Evolutionary conservation across 2,329 filamentous ascomycete species (phyloP).

Genomic region (Bipolaris sorokiniana): DNA sequence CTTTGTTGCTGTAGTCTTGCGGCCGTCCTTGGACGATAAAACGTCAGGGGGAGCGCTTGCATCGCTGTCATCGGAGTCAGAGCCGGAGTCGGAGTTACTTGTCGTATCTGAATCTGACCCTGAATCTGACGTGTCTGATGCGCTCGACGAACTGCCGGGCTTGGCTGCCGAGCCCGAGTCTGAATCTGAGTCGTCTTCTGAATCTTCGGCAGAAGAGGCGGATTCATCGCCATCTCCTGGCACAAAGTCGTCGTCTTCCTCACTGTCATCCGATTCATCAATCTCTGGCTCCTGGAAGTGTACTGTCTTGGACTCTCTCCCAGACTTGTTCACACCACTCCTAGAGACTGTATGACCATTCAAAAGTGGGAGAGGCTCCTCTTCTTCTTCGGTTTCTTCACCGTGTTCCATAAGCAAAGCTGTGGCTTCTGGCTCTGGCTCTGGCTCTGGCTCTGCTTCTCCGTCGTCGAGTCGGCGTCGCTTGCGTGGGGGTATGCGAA

Average conservation of each 20-base stretch:
- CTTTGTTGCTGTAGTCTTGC: slow-evolving; percentile 4
- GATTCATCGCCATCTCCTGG: slow-evolving; percentile 25
- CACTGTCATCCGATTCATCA: slow-evolving; percentile 19
- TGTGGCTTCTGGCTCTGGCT: slow-evolving; percentile 16
- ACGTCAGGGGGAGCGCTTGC: slow-evolving; percentile 38
- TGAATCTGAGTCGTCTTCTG: slow-evolving; percentile 23
- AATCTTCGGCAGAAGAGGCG: slow-evolving; percentile 18
- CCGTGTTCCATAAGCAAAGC: slow-evolving; percentile 22
- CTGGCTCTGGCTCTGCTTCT: slow-evolving; percentile 30
- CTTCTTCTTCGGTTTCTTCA: background rate
- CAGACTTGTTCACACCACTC: background rate
- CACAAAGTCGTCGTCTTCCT: slow-evolving; percentile 38
- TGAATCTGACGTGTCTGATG: slow-evolving; percentile 32
- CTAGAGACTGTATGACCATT: background rate
- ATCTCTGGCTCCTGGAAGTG: slow-evolving; percentile 28
- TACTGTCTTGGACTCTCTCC: slow-evolving; percentile 26
- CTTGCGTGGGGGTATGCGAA: slow-evolving; percentile 78
- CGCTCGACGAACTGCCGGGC: slow-evolving; percentile 14
- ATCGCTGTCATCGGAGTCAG: slow-evolving; percentile 47
- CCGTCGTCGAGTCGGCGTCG: slow-evolving; percentile 53
- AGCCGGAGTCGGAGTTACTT: slow-evolving; percentile 49
- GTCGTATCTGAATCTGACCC: slow-evolving; percentile 21
- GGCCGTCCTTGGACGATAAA: slow-evolving; percentile 26
- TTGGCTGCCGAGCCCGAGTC: slow-evolving; percentile 22
- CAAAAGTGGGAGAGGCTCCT: background rate